Percentiles rank a stretch among this genome's conserved stretches.
Conservation (phyloP, 106 monocot genomes). For the Dioscorea alata region DNA sequence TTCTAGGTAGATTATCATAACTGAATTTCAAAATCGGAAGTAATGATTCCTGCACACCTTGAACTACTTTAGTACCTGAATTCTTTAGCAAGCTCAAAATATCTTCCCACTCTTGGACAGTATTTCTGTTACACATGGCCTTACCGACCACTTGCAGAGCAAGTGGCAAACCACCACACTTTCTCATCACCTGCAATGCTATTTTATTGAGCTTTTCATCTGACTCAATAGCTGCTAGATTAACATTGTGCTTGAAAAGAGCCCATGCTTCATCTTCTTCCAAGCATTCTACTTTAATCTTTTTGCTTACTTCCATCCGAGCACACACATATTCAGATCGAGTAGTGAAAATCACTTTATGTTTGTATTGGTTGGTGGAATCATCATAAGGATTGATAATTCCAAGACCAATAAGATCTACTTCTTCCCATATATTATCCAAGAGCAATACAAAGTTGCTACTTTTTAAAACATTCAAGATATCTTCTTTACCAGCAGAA, state of each 20-base stretch:
- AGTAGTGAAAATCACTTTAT: conserved; percentile 7
- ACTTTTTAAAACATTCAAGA: too few relatives aligned
- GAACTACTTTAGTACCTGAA: not conserved
- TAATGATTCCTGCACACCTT: not conserved
- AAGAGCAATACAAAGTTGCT: too few relatives aligned
- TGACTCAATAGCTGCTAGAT: not conserved
- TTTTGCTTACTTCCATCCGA: not conserved
- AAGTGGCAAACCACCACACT: conserved; percentile 12
- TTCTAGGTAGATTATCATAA: conserved; percentile 10
- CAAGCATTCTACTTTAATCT: conserved; percentile 8
- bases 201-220: not conserved
- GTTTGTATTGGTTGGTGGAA: too few relatives aligned
- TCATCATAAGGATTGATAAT: too few relatives aligned
- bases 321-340: not conserved
- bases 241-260: conserved; percentile 4
- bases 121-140: not conserved
- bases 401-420: too few relatives aligned
- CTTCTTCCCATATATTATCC: too few relatives aligned
- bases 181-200: not conserved
- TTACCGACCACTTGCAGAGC: conserved; percentile 1
- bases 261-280: not conserved
- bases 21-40: conserved; percentile 14
- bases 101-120: not conserved
- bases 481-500: too few relatives aligned
- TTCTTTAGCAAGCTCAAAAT: not conserved